Evolutionary conservation across 2,329 filamentous ascomycete genomes (phyloP), one percentile per base, ranked within the genome.

Genomic region (Kalmusia sp.): DNA sequence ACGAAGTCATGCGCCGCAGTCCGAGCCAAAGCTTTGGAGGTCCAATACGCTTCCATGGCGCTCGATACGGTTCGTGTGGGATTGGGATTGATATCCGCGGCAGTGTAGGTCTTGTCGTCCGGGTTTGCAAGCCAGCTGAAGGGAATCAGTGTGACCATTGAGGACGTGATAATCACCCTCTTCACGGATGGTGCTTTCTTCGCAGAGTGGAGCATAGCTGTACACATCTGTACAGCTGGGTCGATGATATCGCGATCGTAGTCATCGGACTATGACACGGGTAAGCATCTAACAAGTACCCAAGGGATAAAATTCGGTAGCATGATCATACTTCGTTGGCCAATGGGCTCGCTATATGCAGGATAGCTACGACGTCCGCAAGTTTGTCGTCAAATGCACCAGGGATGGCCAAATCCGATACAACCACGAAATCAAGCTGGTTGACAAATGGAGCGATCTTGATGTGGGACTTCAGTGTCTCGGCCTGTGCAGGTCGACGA

Each of bases 1-100:
- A 57, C 41, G 59, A 71, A 68, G 30, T 58, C 31, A 11, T 58
- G 58, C 2, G 65, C 68, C 3, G 59, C 63, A 17, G 59, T 31
- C 7, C 67, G 58, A 33, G 70, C 61, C 1, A 64, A 58, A 1
- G 64, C 62, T 52, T 71, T 72, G 17, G 61, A 61, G n/a, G 63
- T 64, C 22, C 59, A 61, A 37, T 74, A 72, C 3, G 69, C 69
- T 61, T 70, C 62, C 54, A 71, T 63, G 35, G 59, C 25, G 4
- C 14, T 45, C 3, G 27, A 14, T 51, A 35, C 59, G 2, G 59
- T 44, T 1, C 50, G 37, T 12, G 14, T 12, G 31, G 28, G 19
- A 24, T 50, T 50, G 25, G 25, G 24, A 37, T 52, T 55, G 21
- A 52, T 51, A 41, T 55, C 52, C 6, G 21, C 24, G 28, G 49